phyloP scores from a whole-genome alignment of 148 eudicot genomes.

The Silene conica region DNA sequence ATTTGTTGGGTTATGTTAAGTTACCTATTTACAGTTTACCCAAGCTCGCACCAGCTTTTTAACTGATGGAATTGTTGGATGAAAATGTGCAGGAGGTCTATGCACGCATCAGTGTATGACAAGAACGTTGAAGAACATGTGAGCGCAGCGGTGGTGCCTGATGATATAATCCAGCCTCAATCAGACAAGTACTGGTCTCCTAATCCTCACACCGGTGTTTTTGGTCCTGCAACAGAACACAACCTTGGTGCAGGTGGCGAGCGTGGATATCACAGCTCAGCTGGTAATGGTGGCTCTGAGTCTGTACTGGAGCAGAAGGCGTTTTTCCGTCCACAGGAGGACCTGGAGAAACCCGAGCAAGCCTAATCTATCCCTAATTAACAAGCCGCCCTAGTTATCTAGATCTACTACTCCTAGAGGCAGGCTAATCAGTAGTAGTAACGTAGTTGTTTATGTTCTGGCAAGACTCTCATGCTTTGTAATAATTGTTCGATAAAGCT shows the following conservation, averaged over 20 bases:
- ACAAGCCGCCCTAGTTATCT: conserved; percentile 24
- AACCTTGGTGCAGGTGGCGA: conserved; percentile 20
- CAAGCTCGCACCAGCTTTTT: too few relatives aligned
- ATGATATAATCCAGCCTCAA: conserved; percentile 44
- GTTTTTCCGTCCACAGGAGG: conserved; percentile 82
- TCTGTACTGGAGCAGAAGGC: conserved; percentile 82
- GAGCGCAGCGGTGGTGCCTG: conserved; percentile 61
- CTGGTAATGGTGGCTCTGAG: conserved; percentile 30
- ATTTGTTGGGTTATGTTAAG: too few relatives aligned
- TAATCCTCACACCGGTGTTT: conserved; percentile 79
- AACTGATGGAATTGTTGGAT: conserved; percentile 3
- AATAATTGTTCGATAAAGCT: conserved; percentile 10
- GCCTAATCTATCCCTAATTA: conserved; percentile 9
- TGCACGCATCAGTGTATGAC: conserved; percentile 69
- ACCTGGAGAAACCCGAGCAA: conserved; percentile 55
- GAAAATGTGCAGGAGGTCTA: conserved; percentile 50
- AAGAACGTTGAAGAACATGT: conserved; percentile 78
- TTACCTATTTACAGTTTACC: neutral
- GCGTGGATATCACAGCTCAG: conserved; percentile 25
- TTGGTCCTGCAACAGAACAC: conserved; percentile 61
- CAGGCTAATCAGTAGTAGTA: conserved; percentile 15
- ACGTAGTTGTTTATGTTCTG: conserved; percentile 6
- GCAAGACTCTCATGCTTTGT: conserved; percentile 10
- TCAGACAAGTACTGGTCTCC: conserved; percentile 83
- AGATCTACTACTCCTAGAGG: conserved; percentile 13